A percentile compares a stretch with the other conserved stretches of the same genome.
Conservation (phyloP, 2,329 filamentous ascomycete genomes). For the Cordyceps pruinosa region DNA sequence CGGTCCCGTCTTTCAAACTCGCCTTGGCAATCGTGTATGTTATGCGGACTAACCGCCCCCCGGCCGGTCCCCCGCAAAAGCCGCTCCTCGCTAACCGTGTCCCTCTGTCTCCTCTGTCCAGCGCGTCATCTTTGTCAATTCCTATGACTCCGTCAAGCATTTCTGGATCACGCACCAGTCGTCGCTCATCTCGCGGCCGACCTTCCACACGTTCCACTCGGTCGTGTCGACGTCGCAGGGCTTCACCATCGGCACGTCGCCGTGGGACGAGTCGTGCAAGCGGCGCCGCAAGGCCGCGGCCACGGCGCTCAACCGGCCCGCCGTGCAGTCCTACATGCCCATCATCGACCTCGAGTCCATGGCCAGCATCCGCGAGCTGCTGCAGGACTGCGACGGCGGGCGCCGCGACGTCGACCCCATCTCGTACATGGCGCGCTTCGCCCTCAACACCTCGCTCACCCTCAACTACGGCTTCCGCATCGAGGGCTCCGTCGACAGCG, state of each 20-base stretch:
- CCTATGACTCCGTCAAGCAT: conserved; percentile 64
- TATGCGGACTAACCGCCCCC: neutral
- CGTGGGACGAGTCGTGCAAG: conserved; percentile 79
- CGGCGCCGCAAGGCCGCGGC: conserved; percentile 69
- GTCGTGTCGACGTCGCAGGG: conserved; percentile 71
- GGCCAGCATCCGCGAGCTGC: conserved; percentile 64
- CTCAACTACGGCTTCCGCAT: conserved; percentile 77
- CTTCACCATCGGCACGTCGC: conserved; percentile 76
- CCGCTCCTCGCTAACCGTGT: neutral
- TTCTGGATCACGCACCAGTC: conserved; percentile 77
- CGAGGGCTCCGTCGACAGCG: conserved; percentile 59
- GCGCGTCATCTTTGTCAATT: conserved; percentile 71
- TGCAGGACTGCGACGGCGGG: conserved; percentile 57
- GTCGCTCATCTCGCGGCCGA: conserved; percentile 68
- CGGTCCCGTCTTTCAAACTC: conserved; percentile 58
- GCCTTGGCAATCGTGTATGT: conserved; percentile 58
- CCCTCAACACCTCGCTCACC: conserved; percentile 69
- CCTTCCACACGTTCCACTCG: conserved; percentile 73
- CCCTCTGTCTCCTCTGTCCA: conserved; percentile 15
- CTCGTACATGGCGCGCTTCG: conserved; percentile 67
- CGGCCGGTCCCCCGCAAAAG: no score
- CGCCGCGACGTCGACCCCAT: conserved; percentile 60
- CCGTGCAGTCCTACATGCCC: conserved; percentile 72
- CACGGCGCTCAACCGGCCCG: conserved; percentile 69
- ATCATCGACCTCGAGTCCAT: conserved; percentile 73